phyloP scores from a whole-genome alignment of 495 filamentous ascomycete genomes.

The Podospora appendiculata region DNA sequence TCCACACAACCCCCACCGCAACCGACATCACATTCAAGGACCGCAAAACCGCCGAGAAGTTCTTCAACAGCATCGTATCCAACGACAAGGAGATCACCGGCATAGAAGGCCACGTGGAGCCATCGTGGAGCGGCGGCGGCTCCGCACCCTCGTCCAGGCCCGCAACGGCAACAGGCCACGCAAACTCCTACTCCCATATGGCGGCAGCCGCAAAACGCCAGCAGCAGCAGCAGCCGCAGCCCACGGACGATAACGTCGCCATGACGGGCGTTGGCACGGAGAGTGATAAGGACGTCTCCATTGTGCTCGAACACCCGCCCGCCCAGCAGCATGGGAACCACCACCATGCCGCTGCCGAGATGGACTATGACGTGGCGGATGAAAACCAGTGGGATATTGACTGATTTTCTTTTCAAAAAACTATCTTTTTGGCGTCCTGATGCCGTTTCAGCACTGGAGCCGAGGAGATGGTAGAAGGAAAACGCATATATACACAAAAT shows the following conservation, averaged over 20 bases:
- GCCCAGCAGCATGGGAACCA: conserved; percentile 1
- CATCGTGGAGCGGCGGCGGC: conserved; percentile 59
- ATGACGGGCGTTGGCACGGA: neutral
- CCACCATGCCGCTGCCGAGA: conserved; percentile 4
- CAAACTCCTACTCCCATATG: neutral
- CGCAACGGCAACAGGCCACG: neutral
- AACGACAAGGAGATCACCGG: conserved; percentile 56
- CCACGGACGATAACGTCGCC: neutral
- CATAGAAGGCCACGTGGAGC: conserved; percentile 64
- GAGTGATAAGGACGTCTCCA: conserved; percentile 28
- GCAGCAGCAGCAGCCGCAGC: neutral
- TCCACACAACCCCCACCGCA: conserved; percentile 55
- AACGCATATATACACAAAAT: too few relatives aligned
- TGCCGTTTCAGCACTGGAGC: too few relatives aligned
- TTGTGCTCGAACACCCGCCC: conserved; percentile 10
- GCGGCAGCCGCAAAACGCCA: neutral
- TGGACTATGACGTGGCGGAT: conserved; percentile 40
- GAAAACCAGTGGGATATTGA: conserved; percentile 30
- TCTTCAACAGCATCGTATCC: conserved; percentile 54
- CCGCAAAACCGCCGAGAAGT: conserved; percentile 80
- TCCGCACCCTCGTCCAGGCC: neutral
- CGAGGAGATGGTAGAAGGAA: too few relatives aligned
- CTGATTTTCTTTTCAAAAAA: too few relatives aligned
- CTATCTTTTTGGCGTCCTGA: too few relatives aligned
- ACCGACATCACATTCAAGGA: conserved; percentile 78